Base-by-base conservation (phyloP, 140 eudicot species). In the Ambrosia hybrid region DNA sequence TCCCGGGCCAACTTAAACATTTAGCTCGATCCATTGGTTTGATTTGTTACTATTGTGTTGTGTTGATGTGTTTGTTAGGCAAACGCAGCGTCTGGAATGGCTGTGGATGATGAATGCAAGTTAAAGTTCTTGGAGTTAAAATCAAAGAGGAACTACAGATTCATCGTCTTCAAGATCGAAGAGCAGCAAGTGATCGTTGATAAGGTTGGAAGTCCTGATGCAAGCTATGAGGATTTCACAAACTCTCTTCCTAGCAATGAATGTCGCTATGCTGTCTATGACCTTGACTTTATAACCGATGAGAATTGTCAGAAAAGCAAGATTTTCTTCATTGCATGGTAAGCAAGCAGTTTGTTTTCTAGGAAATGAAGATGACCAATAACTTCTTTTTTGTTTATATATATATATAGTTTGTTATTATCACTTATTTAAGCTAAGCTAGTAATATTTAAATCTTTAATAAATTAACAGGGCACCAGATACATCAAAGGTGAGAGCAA, bases 241-340 rank as follows among this genome's bases (percentile, higher is more conserved):
- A 65, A 41, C 70, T 65, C 70, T 41, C 70, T 65, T 39, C 70
- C 70, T 16, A 16, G 2, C 67, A 61, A 61, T 36, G 67, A 61
- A 37, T 61, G 67, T 61, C 67, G 67, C 0, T 61, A 61, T 61
- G 89, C 92, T 15, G 89, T 88, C 71, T 88, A 26, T 49, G 92
- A 88, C 71, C 83, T 88, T 57, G 95, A 88, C 52, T 88, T 85
- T 82, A 85, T 77, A 64, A 88, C 91, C 6, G 83, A 77, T 36
- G 96, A 88, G 68, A 88, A 83, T 45, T 76, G 82, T 78, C 95
- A 88, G 84, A 88, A 88, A 78, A 88, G 92, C 91, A 88, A 88
- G 87, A 88, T 88, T 55, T 81, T 85, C 92, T 88, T 88, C 75
- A 75, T 88, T 36, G 96, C 96, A 13, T 88, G 96, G 96, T 88